Evolutionary conservation across 768 basidiomycete genomes (phyloP).

Genomic region (Rhodosporidiobolus odoratus): DNA sequence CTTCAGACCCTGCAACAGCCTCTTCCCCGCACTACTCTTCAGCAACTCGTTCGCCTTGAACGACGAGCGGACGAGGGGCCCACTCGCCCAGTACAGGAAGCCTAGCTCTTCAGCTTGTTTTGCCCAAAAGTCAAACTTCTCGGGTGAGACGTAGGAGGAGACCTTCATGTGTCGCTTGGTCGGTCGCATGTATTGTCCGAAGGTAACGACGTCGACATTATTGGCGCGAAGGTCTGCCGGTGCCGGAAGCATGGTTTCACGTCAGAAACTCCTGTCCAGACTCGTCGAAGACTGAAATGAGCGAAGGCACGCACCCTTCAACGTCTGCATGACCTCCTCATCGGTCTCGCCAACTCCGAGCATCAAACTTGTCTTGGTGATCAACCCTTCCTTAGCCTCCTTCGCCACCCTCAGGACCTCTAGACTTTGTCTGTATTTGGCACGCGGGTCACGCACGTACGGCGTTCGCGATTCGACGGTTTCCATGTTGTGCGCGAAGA

Average conservation of each 20-base stretch:
- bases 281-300: neutral
- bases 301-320: conserved; percentile 59
- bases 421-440: conserved; percentile 62
- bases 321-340: conserved; percentile 71
- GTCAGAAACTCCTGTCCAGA: no score
- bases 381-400: conserved; percentile 58
- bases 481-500: conserved; percentile 97
- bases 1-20: conserved; percentile 27
- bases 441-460: conserved; percentile 88
- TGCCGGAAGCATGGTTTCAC: no score
- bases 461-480: conserved; percentile 92
- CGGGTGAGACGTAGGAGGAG: conserved; percentile 86
- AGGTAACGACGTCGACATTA: conserved; percentile 94
- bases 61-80: conserved; percentile 88
- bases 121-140: conserved; percentile 89
- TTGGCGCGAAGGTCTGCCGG: conserved; percentile 79
- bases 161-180: conserved; percentile 99
- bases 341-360: conserved; percentile 88
- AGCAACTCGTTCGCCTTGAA: conserved; percentile 71
- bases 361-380: conserved; percentile 99
- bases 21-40: conserved; percentile 37
- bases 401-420: conserved; percentile 77
- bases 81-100: conserved; percentile 94
- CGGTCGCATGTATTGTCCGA: conserved; percentile 99
- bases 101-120: conserved; percentile 83